Evolutionary conservation across 352 stramenopile genomes (phyloP), one percentile per base, ranked within the genome.

Genomic region (Phytophthora multivora): DNA sequence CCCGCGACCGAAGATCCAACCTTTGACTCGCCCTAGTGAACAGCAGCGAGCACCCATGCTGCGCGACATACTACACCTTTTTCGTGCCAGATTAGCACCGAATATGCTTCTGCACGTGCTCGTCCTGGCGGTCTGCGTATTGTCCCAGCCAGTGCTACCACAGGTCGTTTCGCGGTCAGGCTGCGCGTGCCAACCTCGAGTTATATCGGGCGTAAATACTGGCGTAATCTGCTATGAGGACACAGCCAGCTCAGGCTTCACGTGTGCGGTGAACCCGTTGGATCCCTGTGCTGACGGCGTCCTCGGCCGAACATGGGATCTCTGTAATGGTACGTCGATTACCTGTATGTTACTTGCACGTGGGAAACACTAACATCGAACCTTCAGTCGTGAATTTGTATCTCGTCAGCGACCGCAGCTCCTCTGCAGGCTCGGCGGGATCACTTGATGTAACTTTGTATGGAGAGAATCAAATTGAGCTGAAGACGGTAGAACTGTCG

Each of bases 361-460:
- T 33, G 28, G 13, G 2, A 1, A 33, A 11, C 10, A 4, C 28
- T 33, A 13, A 33, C 28, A 4, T 12, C 3, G 2, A 33, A 9
- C 2, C 12, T 45, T 35, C 56, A 79, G 73, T 77, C 48, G 69
- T 66, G 1, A 59, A 69, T 18, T 13, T 81, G 16, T 77, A 69
- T 3, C 18, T 79, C 8, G 50, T 81, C 9, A 64, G 59, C 35
- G 54, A 50, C 15, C 36, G 23, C 5, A 42, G 36, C 28, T 60
- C 31, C 21, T 71, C 40, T n/a, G 30, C 19, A 23, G 8, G 21
- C 5, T 33, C 48, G 9, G 66, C 16, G 25, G 31, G 35, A 38
- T 56, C 45, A 13, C 43, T 68, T 9, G 19, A 36, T 48, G 48
- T 73, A 2, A 63, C 58, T 10, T 47, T 81, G 11, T 75, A 68